These are phyloP conservation scores for Bruguiera hainesii DNA, from an alignment of 441 rosid genomes.

Conservation along the genomic window DNA sequence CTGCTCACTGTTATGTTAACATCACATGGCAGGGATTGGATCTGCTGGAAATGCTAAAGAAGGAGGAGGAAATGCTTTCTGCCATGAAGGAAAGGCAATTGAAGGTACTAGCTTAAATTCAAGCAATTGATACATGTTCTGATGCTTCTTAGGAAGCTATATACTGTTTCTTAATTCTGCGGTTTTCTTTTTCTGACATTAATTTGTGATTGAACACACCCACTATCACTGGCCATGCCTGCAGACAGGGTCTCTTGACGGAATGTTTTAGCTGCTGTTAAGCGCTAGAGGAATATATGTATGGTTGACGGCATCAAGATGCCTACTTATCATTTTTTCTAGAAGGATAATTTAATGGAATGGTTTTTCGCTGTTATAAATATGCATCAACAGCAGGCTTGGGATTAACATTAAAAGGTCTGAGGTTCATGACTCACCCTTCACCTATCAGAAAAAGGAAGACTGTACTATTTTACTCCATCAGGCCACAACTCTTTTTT, in stretches of 20 bases:
- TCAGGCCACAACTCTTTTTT: not conserved
- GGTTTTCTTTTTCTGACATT: not conserved
- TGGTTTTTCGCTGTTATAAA: not conserved
- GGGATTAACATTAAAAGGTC: not conserved
- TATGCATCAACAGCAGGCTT: not conserved
- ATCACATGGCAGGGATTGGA: constrained; percentile 54
- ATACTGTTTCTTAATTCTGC: not conserved
- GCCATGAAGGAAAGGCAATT: constrained; percentile 66
- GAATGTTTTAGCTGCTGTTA: constrained; percentile 7
- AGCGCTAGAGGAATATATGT: constrained; percentile 1
- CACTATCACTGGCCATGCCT: not conserved
- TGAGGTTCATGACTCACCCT: no score
- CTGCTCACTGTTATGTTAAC: no score
- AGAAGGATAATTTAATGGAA: no score
- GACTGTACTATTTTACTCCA: not conserved
- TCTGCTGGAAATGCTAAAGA: constrained; percentile 80
- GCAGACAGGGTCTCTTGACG: not conserved
- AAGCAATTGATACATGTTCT: no score
- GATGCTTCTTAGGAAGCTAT: not conserved
- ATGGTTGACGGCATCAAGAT: not conserved
- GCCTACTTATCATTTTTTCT: not conserved
- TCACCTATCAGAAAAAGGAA: no score
- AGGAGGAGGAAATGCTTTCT: constrained; percentile 85
- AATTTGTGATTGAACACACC: not conserved
- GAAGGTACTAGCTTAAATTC: constrained; percentile 45